These are phyloP conservation scores for Berberis thunbergii DNA, from an alignment of 164 flowering plant genomes.

Conservation along the genomic window DNA sequence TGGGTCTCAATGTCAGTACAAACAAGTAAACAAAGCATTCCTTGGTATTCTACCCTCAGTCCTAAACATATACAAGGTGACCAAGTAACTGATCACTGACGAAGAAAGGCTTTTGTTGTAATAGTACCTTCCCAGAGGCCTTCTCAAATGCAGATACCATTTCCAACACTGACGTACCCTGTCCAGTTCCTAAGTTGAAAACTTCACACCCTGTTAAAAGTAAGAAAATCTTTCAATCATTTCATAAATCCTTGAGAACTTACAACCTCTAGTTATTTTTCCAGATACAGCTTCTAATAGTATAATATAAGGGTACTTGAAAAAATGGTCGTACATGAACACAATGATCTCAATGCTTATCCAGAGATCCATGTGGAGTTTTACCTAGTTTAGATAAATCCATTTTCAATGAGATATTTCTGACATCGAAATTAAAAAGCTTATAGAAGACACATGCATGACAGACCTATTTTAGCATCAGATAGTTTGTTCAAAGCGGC, in stretches of 20 bases:
- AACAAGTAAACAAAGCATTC: too few species aligned
- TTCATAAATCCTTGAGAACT: background rate
- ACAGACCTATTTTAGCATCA: background rate
- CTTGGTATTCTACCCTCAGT: too few species aligned
- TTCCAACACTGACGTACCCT: conserved; percentile 11
- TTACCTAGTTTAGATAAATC: background rate
- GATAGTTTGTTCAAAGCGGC: background rate
- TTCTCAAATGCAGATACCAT: conserved; percentile 12
- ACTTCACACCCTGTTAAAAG: conserved; percentile 5
- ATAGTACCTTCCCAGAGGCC: conserved; percentile 9
- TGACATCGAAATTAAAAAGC: background rate
- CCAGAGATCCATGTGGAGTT: background rate
- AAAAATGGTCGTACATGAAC: background rate
- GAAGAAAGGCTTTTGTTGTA: too few species aligned
- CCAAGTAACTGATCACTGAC: too few species aligned
- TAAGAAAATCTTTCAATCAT: background rate
- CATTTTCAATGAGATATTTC: background rate
- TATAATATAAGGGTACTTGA: background rate
- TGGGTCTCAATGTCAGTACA: too few species aligned
- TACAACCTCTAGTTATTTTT: background rate
- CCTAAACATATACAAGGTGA: too few species aligned
- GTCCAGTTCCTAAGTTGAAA: conserved; percentile 7
- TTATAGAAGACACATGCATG: background rate
- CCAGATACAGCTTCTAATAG: background rate
- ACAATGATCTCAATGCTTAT: background rate